A percentile compares a stretch with the other conserved stretches of the same genome.
These are phyloP conservation scores for Diplodia corticola DNA, from an alignment of 2,329 filamentous ascomycete species.

Conservation along the genomic window DNA sequence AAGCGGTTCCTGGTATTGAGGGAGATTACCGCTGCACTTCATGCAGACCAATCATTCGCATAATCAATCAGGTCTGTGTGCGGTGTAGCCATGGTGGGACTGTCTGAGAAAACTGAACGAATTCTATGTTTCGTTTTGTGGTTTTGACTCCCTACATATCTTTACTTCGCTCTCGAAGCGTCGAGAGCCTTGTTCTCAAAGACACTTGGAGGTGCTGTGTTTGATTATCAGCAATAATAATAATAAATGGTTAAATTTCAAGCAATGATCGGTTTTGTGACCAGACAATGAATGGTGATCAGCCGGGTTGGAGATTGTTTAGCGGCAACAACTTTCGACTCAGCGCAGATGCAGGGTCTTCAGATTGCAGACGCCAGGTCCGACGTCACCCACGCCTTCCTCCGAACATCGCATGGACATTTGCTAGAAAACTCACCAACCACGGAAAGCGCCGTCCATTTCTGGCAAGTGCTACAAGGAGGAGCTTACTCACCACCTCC, in stretches of 20 bases:
- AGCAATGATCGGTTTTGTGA: neutral
- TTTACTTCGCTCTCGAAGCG: conserved; percentile 6
- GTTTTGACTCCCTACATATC: conserved; percentile 67
- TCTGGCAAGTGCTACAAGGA: neutral
- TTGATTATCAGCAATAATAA: neutral
- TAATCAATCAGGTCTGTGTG: conserved; percentile 44
- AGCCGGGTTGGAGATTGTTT: no score
- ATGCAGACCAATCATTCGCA: conserved; percentile 53
- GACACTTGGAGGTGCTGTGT: neutral
- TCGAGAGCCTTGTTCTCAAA: neutral
- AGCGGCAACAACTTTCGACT: conserved; percentile 2
- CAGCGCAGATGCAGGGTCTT: neutral
- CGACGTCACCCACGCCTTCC: conserved; percentile 4
- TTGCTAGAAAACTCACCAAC: neutral
- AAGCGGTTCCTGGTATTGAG: conserved; percentile 22
- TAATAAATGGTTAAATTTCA: neutral
- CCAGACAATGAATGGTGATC: neutral
- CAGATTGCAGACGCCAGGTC: neutral
- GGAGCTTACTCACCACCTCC: neutral
- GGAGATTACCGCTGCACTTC: conserved; percentile 44
- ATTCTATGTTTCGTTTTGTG: conserved; percentile 57
- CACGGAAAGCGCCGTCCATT: neutral
- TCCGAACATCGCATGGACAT: neutral
- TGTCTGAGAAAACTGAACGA: conserved; percentile 55
- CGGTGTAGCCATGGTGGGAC: conserved; percentile 55